Percentiles rank a stretch among this genome's conserved stretches.
Evolutionary conservation across 176 grass and related monocot species (phyloP).

Genomic region (Aegilops tauschii): DNA sequence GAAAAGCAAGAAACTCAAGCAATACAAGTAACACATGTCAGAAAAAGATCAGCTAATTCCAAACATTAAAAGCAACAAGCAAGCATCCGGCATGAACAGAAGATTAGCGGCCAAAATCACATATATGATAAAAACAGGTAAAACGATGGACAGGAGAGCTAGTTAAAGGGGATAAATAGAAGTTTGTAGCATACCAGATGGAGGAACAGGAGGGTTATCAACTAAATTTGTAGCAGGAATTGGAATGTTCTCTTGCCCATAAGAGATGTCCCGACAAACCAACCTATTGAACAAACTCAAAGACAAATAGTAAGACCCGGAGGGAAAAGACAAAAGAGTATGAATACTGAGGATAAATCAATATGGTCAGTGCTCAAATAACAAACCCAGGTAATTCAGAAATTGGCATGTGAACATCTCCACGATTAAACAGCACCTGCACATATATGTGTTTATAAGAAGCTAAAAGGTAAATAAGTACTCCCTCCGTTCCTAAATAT

Average conservation of each 20-base stretch:
- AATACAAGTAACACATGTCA: background rate
- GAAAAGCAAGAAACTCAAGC: background rate
- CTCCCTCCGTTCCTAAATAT: too few species aligned
- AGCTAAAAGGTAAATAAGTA: background rate
- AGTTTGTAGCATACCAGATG: constrained; percentile 43
- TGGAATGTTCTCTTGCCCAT: constrained; percentile 52
- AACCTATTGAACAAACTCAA: constrained; percentile 33
- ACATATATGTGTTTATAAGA: constrained; percentile 9
- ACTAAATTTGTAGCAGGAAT: constrained; percentile 76
- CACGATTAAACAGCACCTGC: constrained; percentile 52
- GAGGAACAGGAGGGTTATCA: constrained; percentile 61
- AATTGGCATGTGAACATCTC: constrained; percentile 48
- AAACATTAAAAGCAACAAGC: constrained; percentile 4
- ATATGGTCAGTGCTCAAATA: constrained; percentile 4
- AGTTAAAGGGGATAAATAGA: background rate
- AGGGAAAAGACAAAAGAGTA: background rate
- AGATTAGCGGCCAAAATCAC: background rate
- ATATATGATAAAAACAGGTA: constrained; percentile 11
- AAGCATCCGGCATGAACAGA: background rate
- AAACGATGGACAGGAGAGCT: background rate
- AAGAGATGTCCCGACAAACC: constrained; percentile 59
- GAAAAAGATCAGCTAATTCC: background rate
- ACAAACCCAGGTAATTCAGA: constrained; percentile 63
- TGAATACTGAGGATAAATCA: constrained; percentile 7
- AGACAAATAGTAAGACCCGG: background rate